phyloP scores from a whole-genome alignment of 352 stramenopile species.

The Phytophthora pseudosyringae region DNA sequence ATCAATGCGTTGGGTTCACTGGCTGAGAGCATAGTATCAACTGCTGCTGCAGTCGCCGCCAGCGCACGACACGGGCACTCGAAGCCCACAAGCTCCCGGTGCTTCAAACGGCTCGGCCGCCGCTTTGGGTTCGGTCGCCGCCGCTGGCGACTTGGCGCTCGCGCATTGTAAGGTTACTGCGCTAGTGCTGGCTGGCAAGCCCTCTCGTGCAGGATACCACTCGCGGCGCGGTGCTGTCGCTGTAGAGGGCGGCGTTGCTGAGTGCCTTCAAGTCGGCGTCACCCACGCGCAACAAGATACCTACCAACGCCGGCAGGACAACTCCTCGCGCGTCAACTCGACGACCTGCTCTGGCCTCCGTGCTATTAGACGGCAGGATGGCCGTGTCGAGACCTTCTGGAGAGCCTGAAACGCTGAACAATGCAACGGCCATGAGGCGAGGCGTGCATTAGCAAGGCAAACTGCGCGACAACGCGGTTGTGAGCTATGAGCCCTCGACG shows the following conservation, averaged over 20 bases:
- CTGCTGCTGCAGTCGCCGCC: background rate
- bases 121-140: slow-evolving; percentile 13
- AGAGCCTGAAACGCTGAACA: background rate
- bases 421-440: slow-evolving; percentile 1
- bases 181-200: background rate
- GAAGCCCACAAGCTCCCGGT: slow-evolving; percentile 3
- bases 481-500: background rate
- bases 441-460: background rate
- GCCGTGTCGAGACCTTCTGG: slow-evolving; percentile 56
- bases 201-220: background rate
- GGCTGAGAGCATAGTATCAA: background rate
- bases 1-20: slow-evolving; percentile 5
- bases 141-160: slow-evolving; percentile 14
- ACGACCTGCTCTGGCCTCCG: slow-evolving; percentile 10
- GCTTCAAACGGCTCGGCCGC: slow-evolving; percentile 7
- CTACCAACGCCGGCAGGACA: background rate
- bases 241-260: background rate
- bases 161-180: slow-evolving; percentile 15
- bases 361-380: background rate
- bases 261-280: background rate
- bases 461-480: background rate
- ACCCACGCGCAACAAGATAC: slow-evolving; percentile 2
- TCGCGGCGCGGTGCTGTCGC: background rate
- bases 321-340: slow-evolving; percentile 14
- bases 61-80: background rate